These are phyloP conservation scores for Wallacemonas collosoma DNA, from an alignment of 208 protist species.

Conservation along the genomic window DNA sequence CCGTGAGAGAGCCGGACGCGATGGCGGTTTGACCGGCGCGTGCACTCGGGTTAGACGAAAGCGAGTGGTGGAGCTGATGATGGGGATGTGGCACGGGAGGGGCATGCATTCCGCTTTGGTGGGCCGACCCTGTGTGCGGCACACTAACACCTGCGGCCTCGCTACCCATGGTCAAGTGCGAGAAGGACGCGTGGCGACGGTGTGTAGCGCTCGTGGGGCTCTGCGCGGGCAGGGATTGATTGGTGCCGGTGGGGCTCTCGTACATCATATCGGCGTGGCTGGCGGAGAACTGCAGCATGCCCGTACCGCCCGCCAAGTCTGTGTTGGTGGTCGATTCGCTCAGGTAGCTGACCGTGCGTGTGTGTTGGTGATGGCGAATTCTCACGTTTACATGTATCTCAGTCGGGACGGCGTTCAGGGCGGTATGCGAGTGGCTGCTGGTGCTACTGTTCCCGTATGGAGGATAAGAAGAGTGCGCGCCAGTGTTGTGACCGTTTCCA, in stretches of 20 bases:
- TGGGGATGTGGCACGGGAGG: not conserved
- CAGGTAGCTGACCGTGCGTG: constrained; percentile 26
- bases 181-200: constrained; percentile 1
- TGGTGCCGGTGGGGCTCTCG: constrained; percentile 1
- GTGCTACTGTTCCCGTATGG: constrained; percentile 22
- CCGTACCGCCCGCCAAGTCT: not conserved
- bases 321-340: constrained; percentile 29
- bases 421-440: not conserved
- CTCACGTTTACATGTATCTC: constrained; percentile 34
- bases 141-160: not conserved
- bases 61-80: constrained; percentile 7
- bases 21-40: not conserved
- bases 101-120: not conserved
- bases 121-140: not conserved
- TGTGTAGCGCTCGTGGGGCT: not conserved
- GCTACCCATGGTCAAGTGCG: not conserved
- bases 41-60: not conserved
- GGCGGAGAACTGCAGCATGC: constrained; percentile 5
- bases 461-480: constrained; percentile 8
- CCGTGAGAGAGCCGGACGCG: not conserved
- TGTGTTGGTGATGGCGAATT: constrained; percentile 29
- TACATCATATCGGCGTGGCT: constrained; percentile 4
- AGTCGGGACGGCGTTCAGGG: too few species aligned
- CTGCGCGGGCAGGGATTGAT: not conserved
- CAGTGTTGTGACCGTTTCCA: not conserved